Conservation (phyloP, 2,329 filamentous ascomycete species). For the Xenosphaeropsis pyriputrescens region DNA sequence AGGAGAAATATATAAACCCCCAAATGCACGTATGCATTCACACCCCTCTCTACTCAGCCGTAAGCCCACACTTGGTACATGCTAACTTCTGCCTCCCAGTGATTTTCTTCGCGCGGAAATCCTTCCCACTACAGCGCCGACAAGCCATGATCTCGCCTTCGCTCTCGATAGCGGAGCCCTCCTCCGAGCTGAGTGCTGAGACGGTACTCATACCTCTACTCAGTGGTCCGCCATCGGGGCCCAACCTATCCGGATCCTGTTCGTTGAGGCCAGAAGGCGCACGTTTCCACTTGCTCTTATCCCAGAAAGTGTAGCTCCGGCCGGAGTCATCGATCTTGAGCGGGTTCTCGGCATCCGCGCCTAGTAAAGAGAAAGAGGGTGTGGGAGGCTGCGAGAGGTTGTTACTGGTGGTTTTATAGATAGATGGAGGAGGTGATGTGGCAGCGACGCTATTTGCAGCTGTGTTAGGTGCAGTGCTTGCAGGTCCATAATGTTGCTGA, state of each 20-base stretch:
- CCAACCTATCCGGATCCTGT: conserved; percentile 7
- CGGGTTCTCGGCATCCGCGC: conserved; percentile 25
- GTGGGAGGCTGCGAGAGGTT: conserved; percentile 27
- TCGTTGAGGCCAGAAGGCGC: not conserved
- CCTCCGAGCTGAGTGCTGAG: conserved; percentile 44
- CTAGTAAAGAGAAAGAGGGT: conserved; percentile 37
- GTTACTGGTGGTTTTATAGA: conserved; percentile 1
- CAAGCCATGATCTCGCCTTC: conserved; percentile 36
- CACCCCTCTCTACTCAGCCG: conserved; percentile 6
- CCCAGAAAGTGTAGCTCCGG: conserved; percentile 39
- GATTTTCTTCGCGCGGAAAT: conserved; percentile 43
- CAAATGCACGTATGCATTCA: no score
- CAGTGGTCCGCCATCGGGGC: conserved; percentile 2
- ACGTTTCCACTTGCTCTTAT: conserved; percentile 32
- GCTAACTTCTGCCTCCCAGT: conserved; percentile 39
- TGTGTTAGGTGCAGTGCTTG: conserved; percentile 12
- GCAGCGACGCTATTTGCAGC: conserved; percentile 5
- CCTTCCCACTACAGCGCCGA: conserved; percentile 39
- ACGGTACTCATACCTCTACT: conserved; percentile 14
- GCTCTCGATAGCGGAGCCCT: conserved; percentile 18
- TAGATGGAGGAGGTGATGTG: conserved; percentile 6
- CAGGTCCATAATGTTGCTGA: conserved; percentile 12
- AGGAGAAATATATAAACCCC: no score
- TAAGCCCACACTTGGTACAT: conserved; percentile 39
- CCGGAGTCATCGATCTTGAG: conserved; percentile 23